Base-by-base conservation (phyloP, 352 stramenopile genomes). In the Blastocystis sp. region DNA sequence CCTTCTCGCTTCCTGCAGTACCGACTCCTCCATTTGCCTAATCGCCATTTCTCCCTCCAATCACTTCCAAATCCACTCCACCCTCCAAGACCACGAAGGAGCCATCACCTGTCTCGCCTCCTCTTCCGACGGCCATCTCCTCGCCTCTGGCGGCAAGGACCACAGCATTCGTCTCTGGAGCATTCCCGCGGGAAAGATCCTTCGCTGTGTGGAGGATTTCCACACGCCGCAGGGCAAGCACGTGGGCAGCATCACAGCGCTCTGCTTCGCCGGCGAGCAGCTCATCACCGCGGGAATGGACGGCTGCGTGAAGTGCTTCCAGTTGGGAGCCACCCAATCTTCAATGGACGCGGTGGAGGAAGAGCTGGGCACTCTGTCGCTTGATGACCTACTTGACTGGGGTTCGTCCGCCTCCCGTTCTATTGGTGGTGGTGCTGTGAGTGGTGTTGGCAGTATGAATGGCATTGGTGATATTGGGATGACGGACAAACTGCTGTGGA, bases 261-360 rank as follows among this genome's bases (percentile, higher is more conserved):
- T 81, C 19, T 65, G n/a, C 53, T 45, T 45, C 38, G 23, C 61
- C 28, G 71, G 66, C 19, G 2, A 81, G 28, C 17, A 45, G 21
- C 43, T 81, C 21, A n/a, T 81, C 3, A 62, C 48, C 2, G 56
- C 48, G 19, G 64, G 48, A 11, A 14, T 43, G 11, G 71, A 81
- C 40, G 71, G 71, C 0, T 66, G 4, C 21, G 14, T 81, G n/a
- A 43, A 52, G n/a, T 48, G 64, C 21, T 74, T 74, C 64, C n/a
- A 74, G 19, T 34, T 34, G 28, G 28, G 28, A 34, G 28, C 28
- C 28, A 34, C 28, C 28, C 28, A 34, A 0, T 14, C 52, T 41
- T 41, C 34, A n/a, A 11, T n/a, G 34, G 9, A 14, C 64, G n/a
- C n/a, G 19, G 41, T 34, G 64, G 38, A 74, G 34, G 19, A 5